Evolutionary conservation across 2,329 filamentous ascomycete species (phyloP).

Genomic region (Xylaria sp.): DNA sequence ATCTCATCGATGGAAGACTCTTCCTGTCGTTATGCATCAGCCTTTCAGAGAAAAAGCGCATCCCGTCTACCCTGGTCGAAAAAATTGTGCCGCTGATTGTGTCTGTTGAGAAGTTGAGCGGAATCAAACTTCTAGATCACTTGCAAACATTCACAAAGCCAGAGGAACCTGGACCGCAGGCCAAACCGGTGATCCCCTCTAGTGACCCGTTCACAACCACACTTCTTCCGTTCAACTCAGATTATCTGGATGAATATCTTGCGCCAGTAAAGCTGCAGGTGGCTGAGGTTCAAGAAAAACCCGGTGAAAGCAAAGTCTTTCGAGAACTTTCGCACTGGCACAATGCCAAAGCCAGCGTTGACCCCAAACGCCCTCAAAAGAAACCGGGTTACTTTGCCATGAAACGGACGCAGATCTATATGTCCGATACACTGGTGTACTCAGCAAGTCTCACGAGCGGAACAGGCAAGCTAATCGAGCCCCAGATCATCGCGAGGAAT

Average conservation of each 20-base stretch:
- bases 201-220: neutral
- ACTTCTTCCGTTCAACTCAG: slow-evolving; percentile 45
- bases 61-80: slow-evolving; percentile 20
- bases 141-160: neutral
- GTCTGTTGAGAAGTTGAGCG: slow-evolving; percentile 11
- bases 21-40: slow-evolving; percentile 17
- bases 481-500: slow-evolving; percentile 55
- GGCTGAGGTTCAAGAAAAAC: slow-evolving; percentile 25
- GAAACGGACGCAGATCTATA: slow-evolving; percentile 56
- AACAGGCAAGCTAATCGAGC: slow-evolving; percentile 56
- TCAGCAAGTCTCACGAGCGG: slow-evolving; percentile 64
- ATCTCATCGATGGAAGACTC: slow-evolving; percentile 33
- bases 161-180: neutral
- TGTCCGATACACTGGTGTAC: slow-evolving; percentile 63
- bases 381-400: slow-evolving; percentile 31
- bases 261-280: slow-evolving; percentile 36
- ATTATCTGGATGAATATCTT: slow-evolving; percentile 43
- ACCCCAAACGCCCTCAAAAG: slow-evolving; percentile 33
- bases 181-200: neutral
- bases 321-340: slow-evolving; percentile 57
- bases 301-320: slow-evolving; percentile 35
- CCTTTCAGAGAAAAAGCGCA: neutral
- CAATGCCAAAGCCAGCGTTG: slow-evolving; percentile 49
- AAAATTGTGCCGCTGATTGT: slow-evolving; percentile 12
- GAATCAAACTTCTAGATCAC: slow-evolving; percentile 6